Percentiles rank a stretch among this genome's conserved stretches.
These are phyloP conservation scores for Zygosaccharomyces bisporus DNA, from an alignment of 805 yeast species.

Conservation along the genomic window DNA sequence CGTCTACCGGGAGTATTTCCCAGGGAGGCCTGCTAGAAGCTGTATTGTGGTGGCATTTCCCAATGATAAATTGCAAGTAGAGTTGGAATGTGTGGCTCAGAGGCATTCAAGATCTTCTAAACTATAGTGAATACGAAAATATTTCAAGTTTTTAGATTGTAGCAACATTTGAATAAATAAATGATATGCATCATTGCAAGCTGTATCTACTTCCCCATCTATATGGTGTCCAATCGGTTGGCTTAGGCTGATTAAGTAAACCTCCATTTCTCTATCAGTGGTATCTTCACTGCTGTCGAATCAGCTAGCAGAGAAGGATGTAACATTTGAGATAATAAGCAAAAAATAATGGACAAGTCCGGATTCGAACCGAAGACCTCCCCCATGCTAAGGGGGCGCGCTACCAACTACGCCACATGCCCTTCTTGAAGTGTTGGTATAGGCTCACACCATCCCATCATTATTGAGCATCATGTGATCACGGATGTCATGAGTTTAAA, in stretches of 20 bases:
- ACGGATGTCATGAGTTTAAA: too few species aligned
- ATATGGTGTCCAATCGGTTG: too few species aligned
- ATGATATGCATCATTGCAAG: too few species aligned
- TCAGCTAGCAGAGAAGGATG: too few species aligned
- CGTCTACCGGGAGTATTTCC: conserved; percentile 45
- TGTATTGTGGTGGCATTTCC: conserved; percentile 52
- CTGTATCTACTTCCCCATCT: too few species aligned
- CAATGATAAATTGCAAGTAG: conserved; percentile 47
- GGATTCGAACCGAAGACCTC: conserved; percentile 12
- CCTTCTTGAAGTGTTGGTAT: not conserved
- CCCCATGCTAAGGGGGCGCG: conserved; percentile 12
- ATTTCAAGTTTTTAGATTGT: not conserved
- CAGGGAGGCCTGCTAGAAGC: conserved; percentile 50
- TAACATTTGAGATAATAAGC: too few species aligned
- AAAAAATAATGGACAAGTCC: conserved; percentile 9
- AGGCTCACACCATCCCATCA: too few species aligned
- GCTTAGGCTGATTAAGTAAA: too few species aligned
- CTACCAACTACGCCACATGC: conserved; percentile 12
- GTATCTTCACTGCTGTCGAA: too few species aligned
- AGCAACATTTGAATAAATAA: too few species aligned
- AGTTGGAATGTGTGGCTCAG: conserved; percentile 47
- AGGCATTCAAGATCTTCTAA: not conserved
- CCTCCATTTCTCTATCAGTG: too few species aligned
- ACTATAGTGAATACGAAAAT: not conserved
- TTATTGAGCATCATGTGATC: too few species aligned